Evolutionary conservation across 2,329 filamentous ascomycete genomes (phyloP), one percentile per base, ranked within the genome.

Genomic region (Fusarium cyanostomum): DNA sequence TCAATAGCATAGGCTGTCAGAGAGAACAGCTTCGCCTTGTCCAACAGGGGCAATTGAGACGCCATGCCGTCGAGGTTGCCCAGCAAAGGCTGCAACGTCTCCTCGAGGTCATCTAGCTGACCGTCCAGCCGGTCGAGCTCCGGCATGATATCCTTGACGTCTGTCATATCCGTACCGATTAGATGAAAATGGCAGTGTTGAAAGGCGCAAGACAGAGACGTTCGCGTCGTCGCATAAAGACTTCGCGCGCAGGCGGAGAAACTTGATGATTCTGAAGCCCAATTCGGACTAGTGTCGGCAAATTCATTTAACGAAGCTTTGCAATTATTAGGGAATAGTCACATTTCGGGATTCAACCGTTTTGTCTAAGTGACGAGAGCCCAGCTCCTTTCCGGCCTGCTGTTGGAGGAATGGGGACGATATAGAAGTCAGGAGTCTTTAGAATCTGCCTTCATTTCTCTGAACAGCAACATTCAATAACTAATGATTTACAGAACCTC

Each of bases 1-100:
- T 98, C 94, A 63, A 99, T 89, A 0, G 94, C 86, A 75, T 98
- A 99, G 15, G 92, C 90, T 48, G 89, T 84, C 16, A 96, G 82
- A n/a, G 95, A 89, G 74, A 96, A 92, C 58, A 97, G 87, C 79
- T 98, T 97, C 8, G 95, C 93, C 79, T 92, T 94, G 81, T 98
- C 94, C 59, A 99, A 84, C n/a, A 98, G 83, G 2, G 94, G 94
- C 26, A 98, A 83, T 73, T 92, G 92, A 52, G 87, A 89, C 6
- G 92, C 87, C 54, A 87, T 85, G 35, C 89, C 86, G 46, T 86
- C 81, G 38, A 97, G 79, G 45, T 83, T 83, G 31, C 82, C 81
- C 24, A 96, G 79, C 7, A 98, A 80, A n/a, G 94, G 92, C 62
- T 86, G 79, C 26, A 98, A 82, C 5, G 86, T 82, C 31, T 89